Base-by-base conservation (phyloP, 345 rosid species). In the Boechera stricta region DNA sequence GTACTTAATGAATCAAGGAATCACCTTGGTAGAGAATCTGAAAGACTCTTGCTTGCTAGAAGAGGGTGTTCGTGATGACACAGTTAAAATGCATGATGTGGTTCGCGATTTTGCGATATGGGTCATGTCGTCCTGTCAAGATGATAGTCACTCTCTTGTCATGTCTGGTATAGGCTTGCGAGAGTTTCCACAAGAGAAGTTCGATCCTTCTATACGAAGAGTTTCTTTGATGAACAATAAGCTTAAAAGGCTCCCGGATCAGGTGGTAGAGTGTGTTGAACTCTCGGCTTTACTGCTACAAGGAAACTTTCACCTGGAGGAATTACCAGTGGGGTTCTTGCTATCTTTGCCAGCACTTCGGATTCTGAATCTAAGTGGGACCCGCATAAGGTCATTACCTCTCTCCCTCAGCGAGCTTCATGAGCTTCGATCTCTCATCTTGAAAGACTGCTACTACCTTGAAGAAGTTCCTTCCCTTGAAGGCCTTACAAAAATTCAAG, bases 51-150 rank as follows among this genome's bases (percentile, higher is more conserved):
- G 85, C 69, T 68, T 85, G 59, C 48, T 85, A 24, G 89, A 85
- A 77, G 67, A 80, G 12, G 89, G 85, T 45, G 80, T 21, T 6
- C 29, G 58, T 33, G 52, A 55, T n/a, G 81, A 62, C 29, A 79
- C 78, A 5, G 71, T 84, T 16, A 87, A 80, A 71, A 84, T 87
- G 87, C 87, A 87, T 60, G 84, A 76, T 44, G 72, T 87, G 38
- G 82, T 85, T 7, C 74, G 87, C 2, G 91, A 87, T 63, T 79
- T 85, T 38, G 82, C 87, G 5, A 64, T 85, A 53, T 79, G 85
- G 85, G 69, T 84, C 21, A 71, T 79, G 66, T 75, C 63, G 21
- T 67, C 76, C 57, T 54, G 35, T 3, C 76, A 77, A 35, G 58
- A 60, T 71, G 76, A 51, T 35, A 42, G 39, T 36, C 83, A 61